Conservation (phyloP, 2,329 filamentous ascomycete genomes). For the Basipetospora chlamydospora region DNA sequence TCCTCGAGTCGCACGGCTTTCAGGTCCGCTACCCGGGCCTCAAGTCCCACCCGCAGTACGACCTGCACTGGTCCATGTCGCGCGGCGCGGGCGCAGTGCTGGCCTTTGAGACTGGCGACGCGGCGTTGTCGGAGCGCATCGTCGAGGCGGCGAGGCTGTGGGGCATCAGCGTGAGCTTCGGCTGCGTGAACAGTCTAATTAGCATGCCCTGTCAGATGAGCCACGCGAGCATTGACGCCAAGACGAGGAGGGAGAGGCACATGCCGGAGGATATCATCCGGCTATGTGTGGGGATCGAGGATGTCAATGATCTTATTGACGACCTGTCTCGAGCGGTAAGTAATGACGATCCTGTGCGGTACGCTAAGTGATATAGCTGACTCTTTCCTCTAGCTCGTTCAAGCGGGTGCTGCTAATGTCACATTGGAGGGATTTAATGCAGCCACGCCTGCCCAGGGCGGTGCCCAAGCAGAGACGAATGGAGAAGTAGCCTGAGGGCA, state of each 20-base stretch:
- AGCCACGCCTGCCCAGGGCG: background rate
- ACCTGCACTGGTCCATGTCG: slow-evolving; percentile 89
- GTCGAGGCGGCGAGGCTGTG: slow-evolving; percentile 85
- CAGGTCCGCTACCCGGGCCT: slow-evolving; percentile 89
- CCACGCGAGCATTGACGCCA: slow-evolving; percentile 93
- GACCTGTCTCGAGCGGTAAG: slow-evolving; percentile 82
- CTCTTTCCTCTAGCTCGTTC: slow-evolving; percentile 53
- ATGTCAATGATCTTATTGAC: slow-evolving; percentile 80
- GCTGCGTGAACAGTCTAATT: slow-evolving; percentile 95
- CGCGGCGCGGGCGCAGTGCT: slow-evolving; percentile 87
- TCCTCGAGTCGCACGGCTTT: slow-evolving; percentile 84
- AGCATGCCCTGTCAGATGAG: slow-evolving; percentile 99
- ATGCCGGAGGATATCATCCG: slow-evolving; percentile 96
- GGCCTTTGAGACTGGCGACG: slow-evolving; percentile 88
- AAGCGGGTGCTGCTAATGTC: slow-evolving; percentile 84
- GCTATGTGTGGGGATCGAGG: slow-evolving; percentile 92
- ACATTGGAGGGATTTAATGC: slow-evolving; percentile 68
- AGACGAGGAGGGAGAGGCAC: slow-evolving; percentile 74
- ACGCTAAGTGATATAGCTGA: too few species aligned
- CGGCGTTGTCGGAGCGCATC: slow-evolving; percentile 72
- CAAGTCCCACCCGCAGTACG: slow-evolving; percentile 90
- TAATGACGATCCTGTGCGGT: too few species aligned
- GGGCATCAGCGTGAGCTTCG: slow-evolving; percentile 94
- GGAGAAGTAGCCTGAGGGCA: too few species aligned
- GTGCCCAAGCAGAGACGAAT: too few species aligned